Evolutionary conservation across 805 yeast genomes (phyloP), one percentile per base, ranked within the genome.

Genomic region (Metschnikowia kofuensis): DNA sequence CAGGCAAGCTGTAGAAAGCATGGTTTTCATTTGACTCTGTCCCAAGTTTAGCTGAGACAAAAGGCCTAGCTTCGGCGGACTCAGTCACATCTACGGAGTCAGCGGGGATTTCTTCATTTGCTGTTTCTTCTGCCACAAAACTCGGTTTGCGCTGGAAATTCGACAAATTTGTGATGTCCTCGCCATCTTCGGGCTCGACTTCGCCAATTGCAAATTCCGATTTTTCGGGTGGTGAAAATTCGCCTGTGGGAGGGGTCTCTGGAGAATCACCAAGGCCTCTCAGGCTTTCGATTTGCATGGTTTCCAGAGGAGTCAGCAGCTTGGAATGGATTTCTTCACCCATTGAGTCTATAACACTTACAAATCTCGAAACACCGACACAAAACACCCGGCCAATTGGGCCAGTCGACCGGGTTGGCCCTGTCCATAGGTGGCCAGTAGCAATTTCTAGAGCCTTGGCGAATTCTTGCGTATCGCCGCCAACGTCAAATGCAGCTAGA

Each of bases 141-240:
- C 29, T 27, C 15, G 40, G 10, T 15, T 28, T 29, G 16, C 35
- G 32, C 9, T 47, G 45, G 10, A 42, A 42, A 16, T 27, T 47
- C 30, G 35, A 7, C 6, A 47, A 38, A 27, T 42, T 37, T 7
- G 47, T 47, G 28, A 54, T 52, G 34, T 54, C 58, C 28, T 63
- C 64, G 38, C 50, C 50, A 32, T 38, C 45, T 6, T 37, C 50
- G 15, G 26, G 38, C n/a, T 44, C 37, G 4, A 15, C 42, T 27
- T 12, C 30, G 10, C 27, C 45, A 13, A 37, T 29, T 4, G 45
- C 9, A 36, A 32, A 31, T 2, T 36, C 38, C 6, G 35, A 16
- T 7, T 37, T 21, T 12, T 26, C 14, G 7, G 38, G 31, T 8
- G 36, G 35, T n/a, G 10, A 6, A 36, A 26, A 14, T 35, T 35